Base-by-base conservation (phyloP, 768 basidiomycete genomes). In the Hericium erinaceus region DNA sequence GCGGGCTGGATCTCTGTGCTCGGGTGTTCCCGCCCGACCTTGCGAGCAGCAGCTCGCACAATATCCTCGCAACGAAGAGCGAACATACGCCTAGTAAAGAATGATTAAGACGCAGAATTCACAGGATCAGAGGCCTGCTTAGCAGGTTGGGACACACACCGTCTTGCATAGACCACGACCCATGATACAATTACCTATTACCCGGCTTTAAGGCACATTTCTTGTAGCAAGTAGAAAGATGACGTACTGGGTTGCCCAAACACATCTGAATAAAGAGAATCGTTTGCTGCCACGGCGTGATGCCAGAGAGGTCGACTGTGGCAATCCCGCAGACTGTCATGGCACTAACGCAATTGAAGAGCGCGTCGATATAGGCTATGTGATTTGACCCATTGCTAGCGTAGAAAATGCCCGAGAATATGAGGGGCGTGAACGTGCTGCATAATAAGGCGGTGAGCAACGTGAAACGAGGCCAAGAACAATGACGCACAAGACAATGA, bases 321-420 rank as follows among this genome's bases (percentile, higher is more conserved):
- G 79, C 77, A 46, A 88, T 73, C n/a, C 89, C 89, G 72, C 83
- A 89, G 57, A 89, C 85, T 5, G 84, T 84, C 75, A 92, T 82
- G 13, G 87, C 82, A 68, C 83, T 87, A 65, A 89, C 80, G 58
- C 81, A 87, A 69, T 80, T 81, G 75, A 83, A 94, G 38, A 93
- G 77, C 4, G 82, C 78, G 66, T 94, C 92, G 67, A 91, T 76
- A 68, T 89, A 94, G 18, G 80, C 64, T 39, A 93, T 79, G 48
- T 79, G 83, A 64, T 80, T 80, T 50, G 73, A 71, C 46, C 88
- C 92, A 76, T 93, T 93, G 71, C 80, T 80, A 24, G 83, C 91
- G 65, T 89, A 97, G 65, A 97, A 81, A 54, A 98, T 83, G 39
- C 72, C 83, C 18, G 90, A 89, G 61, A 82, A 80, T 55, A 94